phyloP scores from a whole-genome alignment of 1,139 yeast species.

The Magnusiomyces paraingens region DNA sequence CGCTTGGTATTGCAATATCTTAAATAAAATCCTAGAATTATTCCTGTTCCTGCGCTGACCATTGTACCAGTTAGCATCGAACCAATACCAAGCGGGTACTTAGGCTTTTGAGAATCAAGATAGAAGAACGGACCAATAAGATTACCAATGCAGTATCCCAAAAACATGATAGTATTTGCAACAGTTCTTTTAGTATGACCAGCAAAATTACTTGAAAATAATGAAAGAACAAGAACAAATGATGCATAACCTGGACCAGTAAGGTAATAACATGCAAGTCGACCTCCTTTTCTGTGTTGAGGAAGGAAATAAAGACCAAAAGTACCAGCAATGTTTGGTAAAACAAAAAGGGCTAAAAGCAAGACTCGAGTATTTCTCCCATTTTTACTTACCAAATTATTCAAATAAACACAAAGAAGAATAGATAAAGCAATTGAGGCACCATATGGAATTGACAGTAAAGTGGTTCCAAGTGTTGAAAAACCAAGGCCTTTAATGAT shows the following conservation, averaged over 20 bases:
- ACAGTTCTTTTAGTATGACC: slow-evolving; percentile 52
- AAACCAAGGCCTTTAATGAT: slow-evolving; percentile 29
- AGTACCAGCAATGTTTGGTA: slow-evolving; percentile 26
- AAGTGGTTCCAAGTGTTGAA: slow-evolving; percentile 24
- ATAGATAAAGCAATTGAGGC: slow-evolving; percentile 21
- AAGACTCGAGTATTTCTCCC: slow-evolving; percentile 18
- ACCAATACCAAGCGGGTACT: slow-evolving; percentile 42
- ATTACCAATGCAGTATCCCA: slow-evolving; percentile 52
- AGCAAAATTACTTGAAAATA: slow-evolving; percentile 47
- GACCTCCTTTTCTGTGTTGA: slow-evolving; percentile 19
- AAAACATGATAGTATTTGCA: slow-evolving; percentile 38
- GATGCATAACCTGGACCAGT: slow-evolving; percentile 34
- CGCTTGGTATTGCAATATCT: slow-evolving; percentile 29
- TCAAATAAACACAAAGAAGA: slow-evolving; percentile 19
- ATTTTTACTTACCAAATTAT: slow-evolving; percentile 14
- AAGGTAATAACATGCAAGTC: slow-evolving; percentile 25
- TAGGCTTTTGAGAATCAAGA: slow-evolving; percentile 43
- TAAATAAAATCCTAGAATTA: slow-evolving; percentile 31
- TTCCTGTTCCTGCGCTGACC: slow-evolving; percentile 26
- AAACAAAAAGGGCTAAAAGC: slow-evolving; percentile 18
- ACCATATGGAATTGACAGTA: slow-evolving; percentile 27
- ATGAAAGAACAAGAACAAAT: slow-evolving; percentile 42
- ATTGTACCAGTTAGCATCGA: slow-evolving; percentile 36
- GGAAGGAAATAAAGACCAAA: slow-evolving; percentile 24
- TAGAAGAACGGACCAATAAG: slow-evolving; percentile 51